Base-by-base conservation (phyloP, 1,284 basidiomycete genomes). In the Cryptococcus hybrid region DNA sequence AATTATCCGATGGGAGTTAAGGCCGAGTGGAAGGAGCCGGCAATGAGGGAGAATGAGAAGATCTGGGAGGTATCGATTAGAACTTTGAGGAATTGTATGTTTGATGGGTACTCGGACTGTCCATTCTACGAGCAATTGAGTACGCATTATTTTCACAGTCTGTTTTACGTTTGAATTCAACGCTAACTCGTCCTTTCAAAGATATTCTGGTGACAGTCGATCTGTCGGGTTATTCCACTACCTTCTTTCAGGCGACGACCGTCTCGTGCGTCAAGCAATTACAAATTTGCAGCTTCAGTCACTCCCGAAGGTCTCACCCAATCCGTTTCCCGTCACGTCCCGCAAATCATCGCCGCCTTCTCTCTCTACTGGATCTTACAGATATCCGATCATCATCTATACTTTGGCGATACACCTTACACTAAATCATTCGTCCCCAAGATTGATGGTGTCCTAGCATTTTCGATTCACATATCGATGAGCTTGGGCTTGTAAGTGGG, bases 61-160 rank as follows among this genome's bases (percentile, higher is more conserved):
- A 68, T 70, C 3, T 66, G 63, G 60, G 66, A 68, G 39, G 57
- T 70, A 5, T 60, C 62, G 4, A 55, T 67, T 5, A 51, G 68
- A 18, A 70, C 68, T 4, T 52, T 70, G 61, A 50, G 68, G 37
- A 70, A 70, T 47, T 70, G 68, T 50, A 66, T 68, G 62, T 64
- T 68, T 55, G 68, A 70, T 45, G 68, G 63, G 7, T 70, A 68
- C 52, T 64, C 65, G 34, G 68, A 70, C 43, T 70, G 68, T 51
- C 68, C 68, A 2, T 70, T 70, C 53, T 70, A 68, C 54, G 68
- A 70, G 45, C 68, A 70, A 48, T 58, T 70, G 1, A 59, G 64
- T 68, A 47, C 62, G 66, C 58, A 2, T 24, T 5, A 11, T 24
- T 30, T 30, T 39, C 24, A 9, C 8, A 37, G 37, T 7, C 30